Percentiles rank a stretch among this genome's conserved stretches.
phyloP scores from a whole-genome alignment of 768 basidiomycete genomes.

The Clavulina sp. region DNA sequence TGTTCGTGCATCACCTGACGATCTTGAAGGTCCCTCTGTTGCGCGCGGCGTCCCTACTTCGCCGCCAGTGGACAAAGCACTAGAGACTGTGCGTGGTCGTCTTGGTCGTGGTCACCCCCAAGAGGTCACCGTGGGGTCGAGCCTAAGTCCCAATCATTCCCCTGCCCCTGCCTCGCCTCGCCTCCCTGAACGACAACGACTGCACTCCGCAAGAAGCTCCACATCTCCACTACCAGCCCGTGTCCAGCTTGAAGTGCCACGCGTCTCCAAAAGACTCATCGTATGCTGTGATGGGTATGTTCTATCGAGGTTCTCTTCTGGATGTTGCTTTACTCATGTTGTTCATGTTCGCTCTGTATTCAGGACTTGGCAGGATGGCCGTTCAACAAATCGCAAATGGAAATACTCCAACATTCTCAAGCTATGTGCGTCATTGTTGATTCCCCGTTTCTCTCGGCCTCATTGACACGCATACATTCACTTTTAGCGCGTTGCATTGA shows the following conservation, averaged over 20 bases:
- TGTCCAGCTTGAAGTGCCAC: conserved; percentile 4
- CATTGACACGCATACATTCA: background rate
- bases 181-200: background rate
- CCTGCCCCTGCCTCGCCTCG: background rate
- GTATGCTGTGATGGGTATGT: conserved; percentile 62
- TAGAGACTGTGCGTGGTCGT: no score
- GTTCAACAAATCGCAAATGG: background rate
- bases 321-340: background rate
- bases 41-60: background rate
- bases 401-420: background rate
- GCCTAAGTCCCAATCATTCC: background rate
- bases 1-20: background rate
- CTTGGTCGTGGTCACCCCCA: no score
- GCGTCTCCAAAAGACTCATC: conserved; percentile 39
- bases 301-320: background rate
- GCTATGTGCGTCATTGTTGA: background rate
- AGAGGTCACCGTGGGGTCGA: no score
- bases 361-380: background rate
- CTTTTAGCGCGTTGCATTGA: background rate
- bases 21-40: background rate
- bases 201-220: background rate
- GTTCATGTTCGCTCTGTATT: background rate
- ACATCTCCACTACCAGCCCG: background rate
- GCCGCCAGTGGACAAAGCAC: no score
- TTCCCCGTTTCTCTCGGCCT: background rate